Evolutionary conservation across 2,329 filamentous ascomycete genomes (phyloP).

Genomic region (Penicillium freii): DNA sequence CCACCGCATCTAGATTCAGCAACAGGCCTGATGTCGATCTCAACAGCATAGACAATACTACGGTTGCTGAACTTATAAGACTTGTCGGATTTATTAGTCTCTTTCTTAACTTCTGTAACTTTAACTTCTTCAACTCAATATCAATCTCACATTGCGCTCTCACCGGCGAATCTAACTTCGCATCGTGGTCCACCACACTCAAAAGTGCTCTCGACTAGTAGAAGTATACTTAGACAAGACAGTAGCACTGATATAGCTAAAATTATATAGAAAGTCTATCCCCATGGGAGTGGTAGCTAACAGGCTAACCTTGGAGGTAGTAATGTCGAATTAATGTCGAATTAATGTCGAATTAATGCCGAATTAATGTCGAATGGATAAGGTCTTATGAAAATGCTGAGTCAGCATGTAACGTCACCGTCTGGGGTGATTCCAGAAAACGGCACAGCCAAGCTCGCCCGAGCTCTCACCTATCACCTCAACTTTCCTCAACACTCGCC

Average conservation of each 20-base stretch:
- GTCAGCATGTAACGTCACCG: conserved; percentile 18
- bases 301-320: neutral
- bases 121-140: too few relatives aligned
- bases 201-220: neutral
- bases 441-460: neutral
- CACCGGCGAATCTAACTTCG: too few relatives aligned
- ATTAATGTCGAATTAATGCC: neutral
- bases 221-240: neutral
- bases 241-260: neutral
- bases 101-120: too few relatives aligned
- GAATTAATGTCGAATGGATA: neutral
- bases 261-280: neutral
- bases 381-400: conserved; percentile 5
- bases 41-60: too few relatives aligned
- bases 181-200: too few relatives aligned
- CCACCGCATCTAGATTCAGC: too few relatives aligned
- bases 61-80: too few relatives aligned
- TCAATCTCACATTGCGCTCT: too few relatives aligned
- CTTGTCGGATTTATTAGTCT: too few relatives aligned
- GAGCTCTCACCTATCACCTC: neutral
- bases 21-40: too few relatives aligned
- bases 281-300: neutral
- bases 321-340: neutral
- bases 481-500: neutral
- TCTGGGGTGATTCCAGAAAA: neutral